phyloP scores from a whole-genome alignment of 116 monocot genomes.

The Iris pallida region DNA sequence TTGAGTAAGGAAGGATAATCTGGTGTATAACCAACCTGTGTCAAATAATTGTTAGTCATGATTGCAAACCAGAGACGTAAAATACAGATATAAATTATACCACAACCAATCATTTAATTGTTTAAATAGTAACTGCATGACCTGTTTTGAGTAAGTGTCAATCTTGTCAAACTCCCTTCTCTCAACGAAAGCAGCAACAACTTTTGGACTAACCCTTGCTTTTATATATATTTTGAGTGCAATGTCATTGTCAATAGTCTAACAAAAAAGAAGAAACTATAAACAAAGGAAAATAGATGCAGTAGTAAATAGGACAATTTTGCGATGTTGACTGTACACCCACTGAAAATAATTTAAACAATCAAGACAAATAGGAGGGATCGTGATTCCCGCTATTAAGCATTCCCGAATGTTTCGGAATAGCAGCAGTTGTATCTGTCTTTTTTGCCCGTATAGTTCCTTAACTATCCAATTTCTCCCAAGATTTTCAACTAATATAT shows the following conservation, averaged over 20 bases:
- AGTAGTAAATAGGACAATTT: too few relatives aligned
- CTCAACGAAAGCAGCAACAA: conserved; percentile 98
- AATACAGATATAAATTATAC: too few relatives aligned
- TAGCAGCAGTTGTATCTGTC: too few relatives aligned
- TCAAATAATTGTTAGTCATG: neutral
- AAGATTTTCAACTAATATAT: too few relatives aligned
- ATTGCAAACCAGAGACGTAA: neutral
- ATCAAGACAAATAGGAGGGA: too few relatives aligned
- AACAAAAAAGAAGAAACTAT: conserved; percentile 2
- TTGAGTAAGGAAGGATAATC: conserved; percentile 85
- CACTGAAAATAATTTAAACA: too few relatives aligned
- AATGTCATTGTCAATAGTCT: conserved; percentile 96
- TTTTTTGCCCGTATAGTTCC: too few relatives aligned
- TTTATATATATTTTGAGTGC: conserved; percentile 93
- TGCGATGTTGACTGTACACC: too few relatives aligned
- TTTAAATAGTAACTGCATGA: conserved; percentile 5
- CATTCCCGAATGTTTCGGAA: too few relatives aligned
- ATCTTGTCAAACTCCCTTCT: conserved; percentile 97
- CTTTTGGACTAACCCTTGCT: conserved; percentile 94
- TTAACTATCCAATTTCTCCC: too few relatives aligned
- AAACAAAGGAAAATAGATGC: neutral
- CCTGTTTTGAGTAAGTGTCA: conserved; percentile 94
- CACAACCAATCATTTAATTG: neutral
- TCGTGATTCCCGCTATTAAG: too few relatives aligned
- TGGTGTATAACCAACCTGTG: conserved; percentile 83